Conservation (phyloP, 805 yeast genomes). For the Wickerhamiella lipophila region DNA sequence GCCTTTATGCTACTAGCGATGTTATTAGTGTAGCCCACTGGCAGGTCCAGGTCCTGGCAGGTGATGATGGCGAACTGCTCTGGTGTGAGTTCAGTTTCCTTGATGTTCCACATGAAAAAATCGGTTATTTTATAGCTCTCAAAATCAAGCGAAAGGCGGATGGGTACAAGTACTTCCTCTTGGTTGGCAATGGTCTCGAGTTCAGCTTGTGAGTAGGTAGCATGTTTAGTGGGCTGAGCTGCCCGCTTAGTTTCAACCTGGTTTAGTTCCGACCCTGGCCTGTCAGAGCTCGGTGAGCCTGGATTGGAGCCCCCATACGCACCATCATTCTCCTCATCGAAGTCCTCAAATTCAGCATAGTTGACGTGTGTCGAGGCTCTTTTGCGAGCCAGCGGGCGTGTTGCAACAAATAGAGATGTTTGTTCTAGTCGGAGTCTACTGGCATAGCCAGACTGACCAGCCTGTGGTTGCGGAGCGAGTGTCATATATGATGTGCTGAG, state of each 20-base stretch:
- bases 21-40: slow-evolving; percentile 45
- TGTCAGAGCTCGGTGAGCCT: slow-evolving; percentile 15
- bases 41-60: slow-evolving; percentile 74
- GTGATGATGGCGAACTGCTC: slow-evolving; percentile 61
- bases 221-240: slow-evolving; percentile 33
- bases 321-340: slow-evolving; percentile 38
- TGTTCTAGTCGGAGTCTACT: slow-evolving; percentile 61
- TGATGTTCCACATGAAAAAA: slow-evolving; percentile 60
- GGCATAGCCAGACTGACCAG: slow-evolving; percentile 59
- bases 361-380: slow-evolving; percentile 46
- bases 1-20: slow-evolving; percentile 61
- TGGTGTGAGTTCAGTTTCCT: slow-evolving; percentile 55
- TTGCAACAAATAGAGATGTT: slow-evolving; percentile 58
- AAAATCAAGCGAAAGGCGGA: slow-evolving; percentile 48
- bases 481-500: background rate
- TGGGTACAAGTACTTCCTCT: slow-evolving; percentile 45
- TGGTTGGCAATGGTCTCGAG: slow-evolving; percentile 32
- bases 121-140: slow-evolving; percentile 45
- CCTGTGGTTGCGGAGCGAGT: slow-evolving; percentile 46
- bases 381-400: slow-evolving; percentile 63
- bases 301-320: slow-evolving; percentile 7
- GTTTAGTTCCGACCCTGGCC: slow-evolving; percentile 20
- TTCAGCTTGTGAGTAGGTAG: slow-evolving; percentile 28
- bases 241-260: slow-evolving; percentile 28
- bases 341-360: slow-evolving; percentile 72